Evolutionary conservation across 176 grass and related monocot species (phyloP).

Genomic region (Musa schizocarpa): DNA sequence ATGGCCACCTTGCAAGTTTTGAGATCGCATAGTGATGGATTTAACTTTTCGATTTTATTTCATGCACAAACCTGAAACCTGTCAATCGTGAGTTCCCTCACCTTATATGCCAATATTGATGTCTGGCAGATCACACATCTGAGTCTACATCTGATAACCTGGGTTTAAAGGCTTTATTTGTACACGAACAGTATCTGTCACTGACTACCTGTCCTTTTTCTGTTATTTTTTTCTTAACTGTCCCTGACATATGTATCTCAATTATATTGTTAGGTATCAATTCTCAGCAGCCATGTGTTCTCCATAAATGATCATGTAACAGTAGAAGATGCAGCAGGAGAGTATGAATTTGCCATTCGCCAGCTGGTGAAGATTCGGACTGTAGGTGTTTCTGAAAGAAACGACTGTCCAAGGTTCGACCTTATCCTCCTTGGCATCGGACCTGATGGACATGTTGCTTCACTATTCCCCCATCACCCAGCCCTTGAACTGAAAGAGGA

Average conservation of each 20-base stretch:
- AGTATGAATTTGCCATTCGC: constrained; percentile 79
- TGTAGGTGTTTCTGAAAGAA: constrained; percentile 54
- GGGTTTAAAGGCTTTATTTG: too few relatives aligned
- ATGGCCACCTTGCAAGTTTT: background rate
- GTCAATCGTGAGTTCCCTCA: background rate
- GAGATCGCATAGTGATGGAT: background rate
- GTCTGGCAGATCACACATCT: too few relatives aligned
- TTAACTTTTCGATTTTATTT: background rate
- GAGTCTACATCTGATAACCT: too few relatives aligned
- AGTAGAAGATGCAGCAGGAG: constrained; percentile 53
- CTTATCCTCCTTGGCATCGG: constrained; percentile 69
- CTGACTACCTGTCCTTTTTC: background rate
- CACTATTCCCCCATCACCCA: constrained; percentile 59
- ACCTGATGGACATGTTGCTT: constrained; percentile 66
- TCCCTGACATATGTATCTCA: background rate
- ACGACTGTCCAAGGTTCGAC: constrained; percentile 77
- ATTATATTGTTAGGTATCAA: constrained; percentile 36
- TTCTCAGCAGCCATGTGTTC: constrained; percentile 58
- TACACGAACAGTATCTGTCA: too few relatives aligned
- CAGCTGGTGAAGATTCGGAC: constrained; percentile 73
- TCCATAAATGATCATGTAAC: constrained; percentile 77
- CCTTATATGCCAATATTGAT: background rate
- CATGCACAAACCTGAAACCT: background rate
- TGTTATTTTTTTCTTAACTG: background rate
- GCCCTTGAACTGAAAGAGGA: constrained; percentile 49